phyloP scores from a whole-genome alignment of 2,329 filamentous ascomycete species.

The Amauroascus niger region DNA sequence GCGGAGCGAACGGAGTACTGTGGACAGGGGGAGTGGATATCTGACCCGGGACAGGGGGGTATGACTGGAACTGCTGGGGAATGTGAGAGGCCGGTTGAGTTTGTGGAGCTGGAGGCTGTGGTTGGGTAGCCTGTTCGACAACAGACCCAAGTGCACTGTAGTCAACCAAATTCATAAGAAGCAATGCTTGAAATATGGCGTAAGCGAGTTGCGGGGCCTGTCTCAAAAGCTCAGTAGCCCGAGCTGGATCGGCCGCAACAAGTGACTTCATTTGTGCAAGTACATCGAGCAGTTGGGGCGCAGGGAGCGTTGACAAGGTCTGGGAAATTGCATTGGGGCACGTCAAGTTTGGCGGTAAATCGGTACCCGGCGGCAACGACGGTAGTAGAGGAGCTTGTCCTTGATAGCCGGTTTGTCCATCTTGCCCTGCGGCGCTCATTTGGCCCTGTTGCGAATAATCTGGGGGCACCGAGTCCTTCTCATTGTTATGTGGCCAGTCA shows the following conservation, averaged over 20 bases:
- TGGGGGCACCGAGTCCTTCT: conserved; percentile 53
- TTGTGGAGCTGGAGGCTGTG: conserved; percentile 32
- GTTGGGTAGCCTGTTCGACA: conserved; percentile 52
- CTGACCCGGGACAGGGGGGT: conserved; percentile 35
- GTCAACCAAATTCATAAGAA: conserved; percentile 87
- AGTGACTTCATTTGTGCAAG: conserved; percentile 89
- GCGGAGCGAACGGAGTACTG: conserved; percentile 33
- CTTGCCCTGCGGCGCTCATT: conserved; percentile 30
- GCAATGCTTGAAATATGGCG: conserved; percentile 85
- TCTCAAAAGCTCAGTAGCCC: conserved; percentile 74
- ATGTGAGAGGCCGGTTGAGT: conserved; percentile 31
- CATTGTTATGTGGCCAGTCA: conserved; percentile 90
- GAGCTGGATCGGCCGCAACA: conserved; percentile 67
- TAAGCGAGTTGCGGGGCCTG: conserved; percentile 89
- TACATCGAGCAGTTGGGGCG: conserved; percentile 83
- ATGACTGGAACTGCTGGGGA: conserved; percentile 31
- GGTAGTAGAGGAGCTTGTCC: conserved; percentile 52
- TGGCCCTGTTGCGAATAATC: conserved; percentile 40
- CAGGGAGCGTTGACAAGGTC: conserved; percentile 76
- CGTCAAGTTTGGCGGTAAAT: conserved; percentile 70
- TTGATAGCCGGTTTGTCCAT: conserved; percentile 28
- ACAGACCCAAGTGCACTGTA: conserved; percentile 72
- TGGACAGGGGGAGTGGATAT: conserved; percentile 45
- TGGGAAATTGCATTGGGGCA: conserved; percentile 86
- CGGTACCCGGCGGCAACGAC: conserved; percentile 72